Conservation (phyloP, 2,329 filamentous ascomycete species). For the Exophiala xenobiotica region DNA sequence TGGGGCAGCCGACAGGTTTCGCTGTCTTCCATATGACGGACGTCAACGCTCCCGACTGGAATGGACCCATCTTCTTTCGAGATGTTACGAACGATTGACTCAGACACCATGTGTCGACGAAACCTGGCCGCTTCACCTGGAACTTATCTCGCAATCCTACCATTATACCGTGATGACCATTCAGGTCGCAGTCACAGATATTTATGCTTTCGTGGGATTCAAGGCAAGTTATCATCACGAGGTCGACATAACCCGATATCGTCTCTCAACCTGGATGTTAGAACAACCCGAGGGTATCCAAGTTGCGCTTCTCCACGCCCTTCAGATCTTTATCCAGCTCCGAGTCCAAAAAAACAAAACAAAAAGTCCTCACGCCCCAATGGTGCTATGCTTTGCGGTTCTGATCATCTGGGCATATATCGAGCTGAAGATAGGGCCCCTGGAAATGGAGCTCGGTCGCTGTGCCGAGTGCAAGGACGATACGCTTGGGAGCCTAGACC, state of each 20-base stretch:
- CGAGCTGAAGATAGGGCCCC: neutral
- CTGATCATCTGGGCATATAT: slow-evolving; percentile 1
- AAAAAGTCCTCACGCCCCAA: slow-evolving; percentile 1
- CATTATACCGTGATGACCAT: slow-evolving; percentile 3
- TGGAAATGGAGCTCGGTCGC: slow-evolving; percentile 2
- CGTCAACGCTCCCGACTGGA: neutral
- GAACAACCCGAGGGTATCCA: slow-evolving; percentile 1
- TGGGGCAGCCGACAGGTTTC: slow-evolving; percentile 2
- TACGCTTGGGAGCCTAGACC: neutral
- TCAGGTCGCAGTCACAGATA: neutral
- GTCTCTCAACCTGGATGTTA: slow-evolving; percentile 3
- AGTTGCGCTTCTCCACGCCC: neutral
- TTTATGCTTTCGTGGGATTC: slow-evolving; percentile 3
- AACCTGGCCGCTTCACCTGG: neutral
- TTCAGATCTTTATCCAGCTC: neutral
- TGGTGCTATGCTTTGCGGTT: neutral
- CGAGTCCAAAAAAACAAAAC: neutral
- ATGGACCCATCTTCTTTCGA: neutral
- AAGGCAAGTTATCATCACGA: slow-evolving; percentile 2
- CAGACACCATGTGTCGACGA: slow-evolving; percentile 1
- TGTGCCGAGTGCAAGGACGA: neutral
- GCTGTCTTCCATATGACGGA: neutral
- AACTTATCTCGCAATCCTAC: slow-evolving; percentile 3
- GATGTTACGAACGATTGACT: neutral
- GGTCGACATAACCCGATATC: neutral